Percentiles rank a stretch among this genome's conserved stretches.
These are phyloP conservation scores for Pterocarpus santalinus DNA, from an alignment of 306 rosid species.

Conservation along the genomic window DNA sequence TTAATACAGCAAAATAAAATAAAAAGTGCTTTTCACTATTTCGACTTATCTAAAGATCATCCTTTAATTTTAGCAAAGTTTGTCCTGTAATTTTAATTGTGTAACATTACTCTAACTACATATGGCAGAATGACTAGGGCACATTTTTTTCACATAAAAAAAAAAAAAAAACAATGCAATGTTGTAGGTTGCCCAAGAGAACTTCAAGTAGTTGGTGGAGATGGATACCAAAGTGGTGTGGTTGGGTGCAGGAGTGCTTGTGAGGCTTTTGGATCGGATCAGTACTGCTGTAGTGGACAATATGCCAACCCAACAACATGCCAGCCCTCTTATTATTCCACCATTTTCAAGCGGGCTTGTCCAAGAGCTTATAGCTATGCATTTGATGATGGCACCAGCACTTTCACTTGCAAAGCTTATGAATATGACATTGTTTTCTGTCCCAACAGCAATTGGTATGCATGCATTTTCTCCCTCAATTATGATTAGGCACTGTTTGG, in stretches of 20 bases:
- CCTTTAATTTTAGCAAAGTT: background rate
- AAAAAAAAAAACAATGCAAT: slow-evolving; percentile 6
- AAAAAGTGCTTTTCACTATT: background rate
- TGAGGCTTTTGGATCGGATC: slow-evolving; percentile 83
- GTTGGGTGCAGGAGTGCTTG: slow-evolving; percentile 91
- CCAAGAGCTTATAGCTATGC: slow-evolving; percentile 95
- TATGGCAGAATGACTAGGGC: background rate
- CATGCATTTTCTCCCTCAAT: background rate
- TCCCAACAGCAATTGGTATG: slow-evolving; percentile 61
- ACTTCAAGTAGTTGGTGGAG: slow-evolving; percentile 81
- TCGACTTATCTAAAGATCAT: background rate
- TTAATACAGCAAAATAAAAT: too few species aligned
- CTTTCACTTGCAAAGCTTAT: slow-evolving; percentile 87
- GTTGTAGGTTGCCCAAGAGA: slow-evolving; percentile 90
- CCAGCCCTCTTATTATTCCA: slow-evolving; percentile 75
- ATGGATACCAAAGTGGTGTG: slow-evolving; percentile 61
- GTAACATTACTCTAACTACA: background rate
- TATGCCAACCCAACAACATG: slow-evolving; percentile 87
- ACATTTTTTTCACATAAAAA: too few species aligned
- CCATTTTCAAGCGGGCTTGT: slow-evolving; percentile 88
- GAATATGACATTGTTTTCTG: slow-evolving; percentile 82
- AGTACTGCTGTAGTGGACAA: slow-evolving; percentile 87
- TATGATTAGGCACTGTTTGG: background rate
- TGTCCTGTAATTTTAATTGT: background rate
- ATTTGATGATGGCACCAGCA: slow-evolving; percentile 90